Conservation (phyloP, 257 asterid genomes). For the Nicotiana tomentosiformis region DNA sequence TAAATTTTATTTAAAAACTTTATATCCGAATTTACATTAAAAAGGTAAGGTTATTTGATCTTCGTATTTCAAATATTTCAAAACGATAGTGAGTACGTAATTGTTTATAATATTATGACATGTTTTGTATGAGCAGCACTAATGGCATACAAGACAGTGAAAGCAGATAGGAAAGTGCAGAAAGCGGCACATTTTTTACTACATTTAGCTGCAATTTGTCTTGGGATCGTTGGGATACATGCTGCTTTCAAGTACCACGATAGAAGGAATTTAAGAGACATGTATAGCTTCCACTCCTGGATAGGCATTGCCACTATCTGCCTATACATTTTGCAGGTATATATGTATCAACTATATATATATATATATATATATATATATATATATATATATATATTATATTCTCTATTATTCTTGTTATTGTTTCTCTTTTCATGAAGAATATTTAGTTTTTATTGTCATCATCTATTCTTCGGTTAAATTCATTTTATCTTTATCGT, state of each 20-base stretch:
- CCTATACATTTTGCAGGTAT: slow-evolving; percentile 69
- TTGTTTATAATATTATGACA: background rate
- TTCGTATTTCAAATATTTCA: no score
- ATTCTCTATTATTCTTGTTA: background rate
- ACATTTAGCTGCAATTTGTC: slow-evolving; percentile 22
- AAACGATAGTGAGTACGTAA: no score
- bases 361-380: no score
- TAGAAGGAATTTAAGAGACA: slow-evolving; percentile 20
- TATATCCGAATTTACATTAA: no score
- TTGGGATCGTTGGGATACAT: slow-evolving; percentile 40
- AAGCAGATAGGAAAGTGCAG: slow-evolving; percentile 35
- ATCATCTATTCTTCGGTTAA: no score
- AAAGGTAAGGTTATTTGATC: no score
- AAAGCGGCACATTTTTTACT: slow-evolving; percentile 38
- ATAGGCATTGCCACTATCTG: slow-evolving; percentile 68
- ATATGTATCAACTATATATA: background rate
- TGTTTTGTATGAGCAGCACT: slow-evolving; percentile 20
- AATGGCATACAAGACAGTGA: slow-evolving; percentile 74
- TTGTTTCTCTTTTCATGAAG: background rate
- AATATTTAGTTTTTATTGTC: no score
- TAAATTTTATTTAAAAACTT: no score
- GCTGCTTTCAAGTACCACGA: slow-evolving; percentile 71
- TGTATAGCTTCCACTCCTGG: slow-evolving; percentile 78
- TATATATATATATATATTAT: no score
- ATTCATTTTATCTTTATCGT: no score